Evolutionary conservation across 768 basidiomycete genomes (phyloP).

Genomic region (Cystobasidium onofrii): DNA sequence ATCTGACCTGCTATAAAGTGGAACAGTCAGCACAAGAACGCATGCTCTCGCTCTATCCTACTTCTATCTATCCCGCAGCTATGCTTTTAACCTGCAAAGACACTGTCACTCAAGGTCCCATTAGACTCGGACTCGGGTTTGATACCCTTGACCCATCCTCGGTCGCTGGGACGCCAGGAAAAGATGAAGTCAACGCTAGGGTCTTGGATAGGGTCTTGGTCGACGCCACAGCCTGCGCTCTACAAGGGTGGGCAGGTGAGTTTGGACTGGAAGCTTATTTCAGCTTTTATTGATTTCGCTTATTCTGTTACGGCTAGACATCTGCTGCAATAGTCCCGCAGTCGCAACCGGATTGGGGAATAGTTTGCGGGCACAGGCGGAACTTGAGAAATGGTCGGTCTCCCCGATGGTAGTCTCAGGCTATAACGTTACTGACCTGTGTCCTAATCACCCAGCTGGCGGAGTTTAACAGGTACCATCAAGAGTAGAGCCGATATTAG

Average conservation of each 20-base stretch:
- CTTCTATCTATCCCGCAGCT: constrained; percentile 20
- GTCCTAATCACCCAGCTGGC: neutral
- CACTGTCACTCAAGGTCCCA: neutral
- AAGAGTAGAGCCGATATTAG: neutral
- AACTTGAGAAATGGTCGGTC: neutral
- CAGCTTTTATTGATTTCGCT: neutral
- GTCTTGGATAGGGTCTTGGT: neutral
- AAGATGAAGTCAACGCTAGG: neutral
- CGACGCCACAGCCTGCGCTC: neutral
- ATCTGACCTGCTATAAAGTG: neutral
- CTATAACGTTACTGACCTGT: neutral
- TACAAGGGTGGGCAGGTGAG: neutral
- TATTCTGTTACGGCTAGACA: neutral
- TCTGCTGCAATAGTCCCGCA: neutral
- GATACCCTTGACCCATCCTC: neutral
- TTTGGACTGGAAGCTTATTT: neutral
- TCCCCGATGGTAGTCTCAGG: neutral
- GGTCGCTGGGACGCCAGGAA: neutral
- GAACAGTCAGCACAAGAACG: neutral
- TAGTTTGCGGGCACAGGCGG: neutral
- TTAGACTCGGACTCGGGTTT: neutral
- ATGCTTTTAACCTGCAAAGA: constrained; percentile 8
- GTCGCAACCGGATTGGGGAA: neutral
- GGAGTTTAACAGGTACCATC: neutral
- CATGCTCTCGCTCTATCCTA: neutral